Evolutionary conservation across 2,329 filamentous ascomycete species (phyloP), one percentile per base, ranked within the genome.

Genomic region (Aspergillus glaucus): DNA sequence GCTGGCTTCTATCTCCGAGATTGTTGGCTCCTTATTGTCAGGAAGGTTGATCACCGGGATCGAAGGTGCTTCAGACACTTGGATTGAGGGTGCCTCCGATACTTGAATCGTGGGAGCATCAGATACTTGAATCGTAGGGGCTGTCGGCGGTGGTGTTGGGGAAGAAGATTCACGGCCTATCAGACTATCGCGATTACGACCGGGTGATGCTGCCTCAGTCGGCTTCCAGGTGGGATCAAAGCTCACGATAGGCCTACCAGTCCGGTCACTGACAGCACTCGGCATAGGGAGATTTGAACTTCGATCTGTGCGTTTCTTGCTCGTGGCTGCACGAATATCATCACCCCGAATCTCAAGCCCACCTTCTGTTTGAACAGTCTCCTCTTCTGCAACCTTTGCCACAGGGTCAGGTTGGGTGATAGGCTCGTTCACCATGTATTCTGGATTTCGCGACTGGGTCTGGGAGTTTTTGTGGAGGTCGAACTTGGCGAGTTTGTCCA

Each of bases 181-280:
- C 21, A 45, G 21, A 52, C 32, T 49, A 28, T 55, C 48, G 17
- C 50, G 55, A 14, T 56, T 50, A 4, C 56, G 55, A 43, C 61
- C 62, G 7, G 62, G 53, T 40, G 37, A 40, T 50, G 67, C 60
- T 22, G 61, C 54, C 69, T 74, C 74, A 68, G 78, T 76, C 73
- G 79, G 75, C 70, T 85, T 86, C 74, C 88, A 95, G 66, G 86
- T 81, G 62, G 81, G 81, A 72, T 95, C 81, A 78, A 97, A 97
- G 79, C 92, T 97, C 78, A 97, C 92, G 76, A 97, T 97, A 55
- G 92, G 92, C 65, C 92, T 84, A 60, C 89, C 89, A 60, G 87
- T 86, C 64, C 80, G 87, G 73, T 96, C 87, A 74, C 90, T 96
- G 69, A 97, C 91, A 62, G 88, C 85, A 47, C 87, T 88, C 56